Conservation (phyloP, 139 green algal species). For the Asterochloris sp. region DNA sequence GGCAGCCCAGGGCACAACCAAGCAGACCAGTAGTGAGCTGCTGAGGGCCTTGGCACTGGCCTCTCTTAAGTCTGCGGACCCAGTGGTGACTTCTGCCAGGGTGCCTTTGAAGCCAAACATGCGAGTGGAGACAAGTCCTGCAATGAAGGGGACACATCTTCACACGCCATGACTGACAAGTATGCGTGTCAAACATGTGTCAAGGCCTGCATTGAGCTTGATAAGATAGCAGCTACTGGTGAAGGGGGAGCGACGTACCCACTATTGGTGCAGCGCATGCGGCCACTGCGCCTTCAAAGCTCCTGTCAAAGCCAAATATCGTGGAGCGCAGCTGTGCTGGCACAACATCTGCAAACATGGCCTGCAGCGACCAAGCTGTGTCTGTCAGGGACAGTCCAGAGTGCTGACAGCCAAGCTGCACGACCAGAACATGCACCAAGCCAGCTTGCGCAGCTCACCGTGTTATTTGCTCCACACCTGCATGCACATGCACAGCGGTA, state of each 20-base stretch:
- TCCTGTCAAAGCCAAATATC: constrained; percentile 84
- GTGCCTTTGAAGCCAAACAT: constrained; percentile 57
- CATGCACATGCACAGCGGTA: background rate
- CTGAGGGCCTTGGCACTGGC: constrained; percentile 47
- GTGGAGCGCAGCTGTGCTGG: constrained; percentile 59
- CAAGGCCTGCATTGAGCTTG: background rate
- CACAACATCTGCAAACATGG: constrained; percentile 86
- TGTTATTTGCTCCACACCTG: constrained; percentile 71
- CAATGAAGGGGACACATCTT: background rate
- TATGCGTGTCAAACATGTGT: background rate
- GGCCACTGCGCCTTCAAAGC: constrained; percentile 57
- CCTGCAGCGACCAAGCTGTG: constrained; percentile 3
- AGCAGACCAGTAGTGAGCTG: constrained; percentile 55
- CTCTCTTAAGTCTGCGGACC: background rate
- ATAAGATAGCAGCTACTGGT: background rate
- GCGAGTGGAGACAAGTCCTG: constrained; percentile 55
- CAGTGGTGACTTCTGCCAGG: constrained; percentile 11
- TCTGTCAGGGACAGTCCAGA: too few species aligned
- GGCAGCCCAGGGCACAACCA: constrained; percentile 56
- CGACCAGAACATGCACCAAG: too few species aligned
- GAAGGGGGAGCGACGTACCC: constrained; percentile 10
- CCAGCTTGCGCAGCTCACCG: too few species aligned
- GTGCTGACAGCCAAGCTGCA: too few species aligned
- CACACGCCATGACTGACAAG: background rate
- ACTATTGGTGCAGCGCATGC: constrained; percentile 59